Evolutionary conservation across 2,329 filamentous ascomycete species (phyloP), one percentile per base, ranked within the genome.

Genomic region (Neurospora sp.): DNA sequence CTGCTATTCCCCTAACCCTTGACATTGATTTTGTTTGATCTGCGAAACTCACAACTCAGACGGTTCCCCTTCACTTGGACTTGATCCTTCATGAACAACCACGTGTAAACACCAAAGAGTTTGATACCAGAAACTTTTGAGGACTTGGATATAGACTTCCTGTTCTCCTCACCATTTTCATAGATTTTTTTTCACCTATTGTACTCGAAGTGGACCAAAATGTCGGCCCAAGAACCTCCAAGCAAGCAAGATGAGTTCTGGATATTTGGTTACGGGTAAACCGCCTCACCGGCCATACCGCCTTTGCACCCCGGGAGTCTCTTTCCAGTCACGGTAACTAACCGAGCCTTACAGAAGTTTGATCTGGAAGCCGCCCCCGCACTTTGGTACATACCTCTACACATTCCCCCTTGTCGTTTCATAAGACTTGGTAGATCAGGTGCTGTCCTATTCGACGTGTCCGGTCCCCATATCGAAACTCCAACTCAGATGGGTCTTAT

Each of bases 351-450:
- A 66, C 67, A 96, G 95, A 82, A 97, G 93, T 79, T 82, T 99
- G 79, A 97, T 99, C 76, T 99, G 94, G 94, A 99, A 98, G 80
- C 95, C 96, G 70, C 96, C 96, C 72, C 96, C 96, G 74, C 92
- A 97, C 79, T 97, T 91, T 79, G 95, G 95, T 97, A 90, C 38
- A n/a, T 66, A 66, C 66, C 39, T 40, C 39, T 40, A 40, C 39
- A 40, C 39, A 13, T 42, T 58, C 46, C 67, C 68, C 66, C 67
- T 58, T 58, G 66, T 43, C 68, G 2, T 58, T 69, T 70, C 52
- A 70, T 19, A 17, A 28, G 46, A 28, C 70, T 52, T 19, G 58
- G 28, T 40, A 52, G 70, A 68, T 66, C 67, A 36, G 43, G 62
- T 62, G 46, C 40, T 58, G 23, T 58, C 23, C 11, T 23, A 15